These are phyloP conservation scores for Neofusicoccum parvum DNA, from an alignment of 2,329 filamentous ascomycete genomes.

Conservation along the genomic window DNA sequence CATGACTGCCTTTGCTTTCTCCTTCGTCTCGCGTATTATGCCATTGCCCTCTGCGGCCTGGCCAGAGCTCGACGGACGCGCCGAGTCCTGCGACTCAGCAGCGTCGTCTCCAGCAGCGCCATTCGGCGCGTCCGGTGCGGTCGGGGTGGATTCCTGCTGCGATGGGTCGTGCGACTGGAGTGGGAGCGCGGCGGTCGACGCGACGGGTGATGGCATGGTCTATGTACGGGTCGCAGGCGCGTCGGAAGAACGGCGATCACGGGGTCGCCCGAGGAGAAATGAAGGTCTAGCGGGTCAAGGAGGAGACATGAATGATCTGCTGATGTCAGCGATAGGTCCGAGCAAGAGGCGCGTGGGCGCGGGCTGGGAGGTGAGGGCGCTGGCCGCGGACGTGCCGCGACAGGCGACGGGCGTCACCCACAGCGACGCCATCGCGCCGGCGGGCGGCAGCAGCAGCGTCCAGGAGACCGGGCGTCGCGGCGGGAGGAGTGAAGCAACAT, in stretches of 20 bases:
- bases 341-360: conserved; percentile 28
- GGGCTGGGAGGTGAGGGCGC: conserved; percentile 25
- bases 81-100: conserved; percentile 35
- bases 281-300: conserved; percentile 26
- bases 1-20: conserved; percentile 61
- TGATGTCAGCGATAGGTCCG: conserved; percentile 31
- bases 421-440: conserved; percentile 16
- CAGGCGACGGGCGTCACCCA: conserved; percentile 7
- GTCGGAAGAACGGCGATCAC: conserved; percentile 31
- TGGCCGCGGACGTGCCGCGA: conserved; percentile 14
- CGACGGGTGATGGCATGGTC: conserved; percentile 40
- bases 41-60: conserved; percentile 40
- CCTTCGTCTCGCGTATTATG: conserved; percentile 60
- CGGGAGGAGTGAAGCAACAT: conserved; percentile 31
- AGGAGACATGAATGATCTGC: conserved; percentile 32
- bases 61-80: conserved; percentile 31
- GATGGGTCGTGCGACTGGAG: conserved; percentile 30
- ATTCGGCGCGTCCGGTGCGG: conserved; percentile 35
- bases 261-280: conserved; percentile 30
- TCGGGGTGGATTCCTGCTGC: conserved; percentile 27
- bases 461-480: conserved; percentile 12
- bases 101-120: conserved; percentile 35
- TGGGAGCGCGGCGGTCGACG: conserved; percentile 26
- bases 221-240: conserved; percentile 24
- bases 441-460: neutral